These are phyloP conservation scores for Sistotremastrum suecicum DNA, from an alignment of 768 basidiomycete genomes.

Conservation along the genomic window DNA sequence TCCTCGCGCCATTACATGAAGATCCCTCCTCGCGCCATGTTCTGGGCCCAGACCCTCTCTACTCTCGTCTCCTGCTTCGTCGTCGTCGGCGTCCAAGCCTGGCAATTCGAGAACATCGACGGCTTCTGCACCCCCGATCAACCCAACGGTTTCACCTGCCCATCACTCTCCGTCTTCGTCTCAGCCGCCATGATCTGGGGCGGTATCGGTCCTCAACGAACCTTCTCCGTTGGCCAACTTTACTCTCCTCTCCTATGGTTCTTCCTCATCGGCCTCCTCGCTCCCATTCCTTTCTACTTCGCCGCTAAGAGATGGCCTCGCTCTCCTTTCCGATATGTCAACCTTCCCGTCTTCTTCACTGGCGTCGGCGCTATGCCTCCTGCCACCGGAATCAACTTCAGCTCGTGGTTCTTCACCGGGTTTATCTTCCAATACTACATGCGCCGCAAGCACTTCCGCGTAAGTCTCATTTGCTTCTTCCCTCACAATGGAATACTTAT, in stretches of 20 bases:
- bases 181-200: slow-evolving; percentile 22
- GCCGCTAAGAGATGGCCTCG: slow-evolving; percentile 15
- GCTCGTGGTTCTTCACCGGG: slow-evolving; percentile 12
- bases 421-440: slow-evolving; percentile 16
- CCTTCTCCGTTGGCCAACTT: slow-evolving; percentile 20
- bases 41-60: slow-evolving; percentile 20
- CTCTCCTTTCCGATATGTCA: background rate
- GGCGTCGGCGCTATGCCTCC: slow-evolving; percentile 15
- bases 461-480: slow-evolving; percentile 12
- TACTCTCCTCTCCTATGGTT: slow-evolving; percentile 17
- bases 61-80: slow-evolving; percentile 21
- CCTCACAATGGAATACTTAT: slow-evolving; percentile 12
- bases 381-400: slow-evolving; percentile 11
- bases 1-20: slow-evolving; percentile 23
- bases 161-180: slow-evolving; percentile 24
- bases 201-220: slow-evolving; percentile 18
- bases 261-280: slow-evolving; percentile 22
- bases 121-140: slow-evolving; percentile 21
- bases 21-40: slow-evolving; percentile 18
- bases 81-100: slow-evolving; percentile 15
- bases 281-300: slow-evolving; percentile 21
- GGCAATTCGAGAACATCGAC: slow-evolving; percentile 16
- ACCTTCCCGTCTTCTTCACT: slow-evolving; percentile 16
- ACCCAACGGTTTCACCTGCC: slow-evolving; percentile 20
- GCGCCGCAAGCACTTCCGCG: slow-evolving; percentile 10